These are phyloP conservation scores for Pestalotiopsis sp. DNA, from an alignment of 2,329 filamentous ascomycete species.

Conservation along the genomic window DNA sequence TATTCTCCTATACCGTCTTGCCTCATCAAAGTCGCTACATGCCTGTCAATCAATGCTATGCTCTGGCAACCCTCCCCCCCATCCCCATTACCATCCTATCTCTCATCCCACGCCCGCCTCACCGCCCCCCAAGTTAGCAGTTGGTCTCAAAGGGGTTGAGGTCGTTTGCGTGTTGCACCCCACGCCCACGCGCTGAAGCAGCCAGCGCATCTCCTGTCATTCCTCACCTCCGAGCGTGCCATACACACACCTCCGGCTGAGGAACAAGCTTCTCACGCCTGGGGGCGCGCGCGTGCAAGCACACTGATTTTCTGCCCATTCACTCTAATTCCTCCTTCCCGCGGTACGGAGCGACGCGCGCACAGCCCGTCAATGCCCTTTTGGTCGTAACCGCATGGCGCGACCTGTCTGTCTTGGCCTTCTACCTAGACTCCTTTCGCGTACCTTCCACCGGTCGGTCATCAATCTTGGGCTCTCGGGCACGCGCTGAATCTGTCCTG, in stretches of 20 bases:
- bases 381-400: background rate
- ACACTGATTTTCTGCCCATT: background rate
- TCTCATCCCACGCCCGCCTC: slow-evolving; percentile 4
- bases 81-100: slow-evolving; percentile 2
- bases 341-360: slow-evolving; percentile 18
- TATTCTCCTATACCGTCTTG: slow-evolving; percentile 14
- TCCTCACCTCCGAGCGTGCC: background rate
- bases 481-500: background rate
- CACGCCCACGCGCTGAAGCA: slow-evolving; percentile 6
- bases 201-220: slow-evolving; percentile 14
- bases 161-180: slow-evolving; percentile 8
- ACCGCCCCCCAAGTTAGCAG: slow-evolving; percentile 6
- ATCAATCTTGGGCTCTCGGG: background rate
- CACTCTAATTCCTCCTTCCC: slow-evolving; percentile 8
- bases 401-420: background rate
- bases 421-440: background rate
- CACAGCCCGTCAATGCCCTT: background rate
- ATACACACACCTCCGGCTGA: background rate
- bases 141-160: background rate
- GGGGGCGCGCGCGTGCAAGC: background rate
- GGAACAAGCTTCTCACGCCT: slow-evolving; percentile 11
- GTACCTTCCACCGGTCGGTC: background rate
- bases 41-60: background rate
- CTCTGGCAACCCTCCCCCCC: background rate
- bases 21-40: background rate